phyloP scores from a whole-genome alignment of 371 early-diverging fungal species.

The Nosema granulosis region DNA sequence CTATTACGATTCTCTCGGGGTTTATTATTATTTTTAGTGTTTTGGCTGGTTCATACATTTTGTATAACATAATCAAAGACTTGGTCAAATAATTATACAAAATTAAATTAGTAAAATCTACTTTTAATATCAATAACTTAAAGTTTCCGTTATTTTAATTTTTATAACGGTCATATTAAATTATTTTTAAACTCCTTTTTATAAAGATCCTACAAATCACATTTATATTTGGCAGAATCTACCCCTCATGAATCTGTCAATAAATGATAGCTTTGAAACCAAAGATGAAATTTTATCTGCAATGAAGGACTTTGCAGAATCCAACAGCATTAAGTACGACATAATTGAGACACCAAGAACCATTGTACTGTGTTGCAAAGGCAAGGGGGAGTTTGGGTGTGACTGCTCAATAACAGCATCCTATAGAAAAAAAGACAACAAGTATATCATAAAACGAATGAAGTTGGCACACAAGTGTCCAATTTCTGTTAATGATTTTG shows the following conservation, averaged over 20 bases:
- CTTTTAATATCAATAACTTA: background rate
- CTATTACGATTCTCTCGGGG: background rate
- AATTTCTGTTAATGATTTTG: conserved; percentile 31
- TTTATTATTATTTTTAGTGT: conserved; percentile 7
- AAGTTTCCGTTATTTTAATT: background rate
- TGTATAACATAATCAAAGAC: background rate
- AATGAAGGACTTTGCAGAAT: conserved; percentile 54
- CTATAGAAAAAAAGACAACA: conserved; percentile 59
- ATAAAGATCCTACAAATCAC: background rate
- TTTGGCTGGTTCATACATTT: background rate
- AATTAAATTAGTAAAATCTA: background rate
- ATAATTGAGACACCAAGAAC: conserved; percentile 55
- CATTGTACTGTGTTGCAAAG: conserved; percentile 61
- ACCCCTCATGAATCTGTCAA: conserved; percentile 34
- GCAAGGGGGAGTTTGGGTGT: conserved; percentile 61
- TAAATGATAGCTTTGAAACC: conserved; percentile 61
- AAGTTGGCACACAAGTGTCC: conserved; percentile 65
- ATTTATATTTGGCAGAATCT: background rate
- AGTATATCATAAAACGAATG: conserved; percentile 60
- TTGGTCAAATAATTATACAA: background rate
- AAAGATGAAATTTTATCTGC: conserved; percentile 63
- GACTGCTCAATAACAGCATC: conserved; percentile 60
- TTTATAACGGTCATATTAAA: background rate
- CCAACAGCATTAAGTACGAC: conserved; percentile 55
- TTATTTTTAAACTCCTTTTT: background rate